Base-by-base conservation (phyloP, 345 rosid species). In the Salix viminalis region DNA sequence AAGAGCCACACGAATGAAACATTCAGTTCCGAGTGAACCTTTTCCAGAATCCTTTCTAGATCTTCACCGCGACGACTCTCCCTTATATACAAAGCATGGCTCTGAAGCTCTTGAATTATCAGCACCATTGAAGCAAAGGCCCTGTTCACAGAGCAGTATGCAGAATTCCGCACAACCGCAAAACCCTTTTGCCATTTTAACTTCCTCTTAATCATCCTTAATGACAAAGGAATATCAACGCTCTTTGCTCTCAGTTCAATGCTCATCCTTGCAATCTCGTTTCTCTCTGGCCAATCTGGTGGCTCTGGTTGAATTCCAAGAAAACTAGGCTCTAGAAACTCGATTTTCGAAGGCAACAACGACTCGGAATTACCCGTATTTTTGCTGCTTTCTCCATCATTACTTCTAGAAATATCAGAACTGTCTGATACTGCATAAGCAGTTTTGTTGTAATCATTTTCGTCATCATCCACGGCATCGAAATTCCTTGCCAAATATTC, bases 111-210 rank as follows among this genome's bases (percentile, higher is more conserved):
- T 54, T 87, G 77, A 8, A 91, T 77, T 78, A 91, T 92, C 54
- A 90, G 85, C 2, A 89, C 90, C 85, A 88, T 76, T 10, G 93
- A 86, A 16, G 96, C 89, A 58, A 94, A 88, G 0, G 97, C 98
- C 81, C 72, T 92, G 66, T 88, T 88, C 37, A 86, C 83, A 1
- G 97, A 91, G 74, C 90, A 88, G 50, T 68, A 82, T 6, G 86
- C 82, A 70, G 76, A 78, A 39, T 85, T 89, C 82, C 82, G 85
- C 36, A 85, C 87, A 76, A 81, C 86, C 36, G 41, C 82, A 24
- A 86, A 76, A n/a, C 87, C 83, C 65, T 77, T 70, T 50, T 83
- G 60, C 87, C 82, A 84, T 81, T 86, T 91, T 60, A 79, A 81
- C 87, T 89, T 90, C 77, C 82, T 90, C 86, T 87, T 88, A 19